These are phyloP conservation scores for Millerago galiae DNA, from an alignment of 805 yeast genomes.

Conservation along the genomic window DNA sequence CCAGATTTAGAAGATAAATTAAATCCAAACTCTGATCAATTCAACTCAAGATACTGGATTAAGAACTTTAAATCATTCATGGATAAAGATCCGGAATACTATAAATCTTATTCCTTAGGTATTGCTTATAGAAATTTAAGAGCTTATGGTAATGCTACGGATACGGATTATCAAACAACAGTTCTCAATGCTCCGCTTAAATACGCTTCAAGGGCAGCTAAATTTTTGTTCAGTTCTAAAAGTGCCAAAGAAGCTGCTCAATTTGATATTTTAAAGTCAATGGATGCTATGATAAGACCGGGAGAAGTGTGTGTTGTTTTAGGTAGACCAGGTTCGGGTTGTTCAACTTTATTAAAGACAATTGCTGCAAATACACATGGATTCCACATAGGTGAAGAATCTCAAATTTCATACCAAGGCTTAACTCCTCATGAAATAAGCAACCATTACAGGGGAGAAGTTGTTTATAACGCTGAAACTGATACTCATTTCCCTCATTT, in stretches of 20 bases:
- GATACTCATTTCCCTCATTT: conserved; percentile 66
- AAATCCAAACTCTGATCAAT: conserved; percentile 53
- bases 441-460: conserved; percentile 58
- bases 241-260: conserved; percentile 19
- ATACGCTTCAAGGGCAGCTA: conserved; percentile 9
- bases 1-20: conserved; percentile 35
- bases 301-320: conserved; percentile 67
- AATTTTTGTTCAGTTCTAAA: conserved; percentile 10
- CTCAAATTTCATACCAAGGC: conserved; percentile 49
- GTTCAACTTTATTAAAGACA: conserved; percentile 60
- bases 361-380: conserved; percentile 58
- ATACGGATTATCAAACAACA: conserved; percentile 58
- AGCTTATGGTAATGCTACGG: conserved; percentile 52
- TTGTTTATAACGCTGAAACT: conserved; percentile 61
- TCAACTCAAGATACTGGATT: conserved; percentile 58
- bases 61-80: conserved; percentile 44
- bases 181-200: conserved; percentile 36
- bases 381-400: conserved; percentile 40
- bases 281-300: conserved; percentile 57
- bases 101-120: conserved; percentile 48
- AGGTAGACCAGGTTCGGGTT: conserved; percentile 78
- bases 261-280: conserved; percentile 47
- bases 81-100: conserved; percentile 50
- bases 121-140: conserved; percentile 49
- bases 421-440: conserved; percentile 43